phyloP scores from a whole-genome alignment of 768 basidiomycete species.

The Lactarius deliciosus region DNA sequence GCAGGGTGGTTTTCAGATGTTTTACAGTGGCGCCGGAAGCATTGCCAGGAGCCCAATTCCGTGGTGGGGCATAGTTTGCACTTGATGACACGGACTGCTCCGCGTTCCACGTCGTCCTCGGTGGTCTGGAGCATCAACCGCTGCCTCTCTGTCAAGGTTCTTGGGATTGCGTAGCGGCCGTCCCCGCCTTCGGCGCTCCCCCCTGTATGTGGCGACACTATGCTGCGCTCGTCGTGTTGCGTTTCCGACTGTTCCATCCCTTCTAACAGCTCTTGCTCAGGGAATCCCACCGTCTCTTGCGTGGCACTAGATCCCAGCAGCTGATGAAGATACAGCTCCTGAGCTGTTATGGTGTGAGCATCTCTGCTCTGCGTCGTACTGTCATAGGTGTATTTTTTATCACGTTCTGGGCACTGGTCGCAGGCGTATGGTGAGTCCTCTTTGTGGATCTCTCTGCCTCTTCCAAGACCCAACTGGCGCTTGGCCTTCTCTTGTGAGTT shows the following conservation, averaged over 20 bases:
- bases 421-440: not conserved
- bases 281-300: not conserved
- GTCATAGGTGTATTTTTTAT: not conserved
- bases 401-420: not conserved
- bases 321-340: not conserved
- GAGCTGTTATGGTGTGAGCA: not conserved
- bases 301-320: not conserved
- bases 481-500: not conserved
- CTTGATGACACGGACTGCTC: not conserved
- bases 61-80: not conserved
- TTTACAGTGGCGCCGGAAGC: not conserved
- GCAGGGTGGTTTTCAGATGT: not conserved
- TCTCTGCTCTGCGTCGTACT: constrained; percentile 4
- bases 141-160: not conserved
- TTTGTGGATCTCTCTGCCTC: not conserved
- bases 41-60: not conserved
- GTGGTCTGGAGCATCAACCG: not conserved
- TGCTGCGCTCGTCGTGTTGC: not conserved
- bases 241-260: not conserved
- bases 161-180: not conserved
- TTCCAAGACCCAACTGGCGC: not conserved
- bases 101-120: not conserved
- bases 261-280: not conserved
- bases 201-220: no score
- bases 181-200: not conserved